phyloP scores from a whole-genome alignment of 768 basidiomycete genomes.

The Termitomyces sp. region DNA sequence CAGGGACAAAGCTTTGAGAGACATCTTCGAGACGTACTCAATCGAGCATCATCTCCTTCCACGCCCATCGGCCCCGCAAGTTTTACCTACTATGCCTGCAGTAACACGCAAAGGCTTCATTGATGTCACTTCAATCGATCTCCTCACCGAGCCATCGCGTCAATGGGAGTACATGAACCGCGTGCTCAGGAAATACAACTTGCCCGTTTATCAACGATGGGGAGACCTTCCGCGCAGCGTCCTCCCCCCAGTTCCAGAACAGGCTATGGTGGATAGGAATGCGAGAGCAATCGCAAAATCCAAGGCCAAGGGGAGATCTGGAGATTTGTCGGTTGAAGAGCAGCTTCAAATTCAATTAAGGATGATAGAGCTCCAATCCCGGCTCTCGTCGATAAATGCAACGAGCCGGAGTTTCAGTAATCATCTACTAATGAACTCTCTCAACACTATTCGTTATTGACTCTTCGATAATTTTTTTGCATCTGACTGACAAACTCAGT shows the following conservation, averaged over 20 bases:
- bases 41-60: slow-evolving; percentile 15
- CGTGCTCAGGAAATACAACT: slow-evolving; percentile 9
- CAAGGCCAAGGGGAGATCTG: neutral
- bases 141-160: slow-evolving; percentile 11
- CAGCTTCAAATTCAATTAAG: neutral
- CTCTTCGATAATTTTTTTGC: no score
- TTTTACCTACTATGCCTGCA: slow-evolving; percentile 10
- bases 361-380: neutral
- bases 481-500: no score
- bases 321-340: neutral
- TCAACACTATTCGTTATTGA: neutral
- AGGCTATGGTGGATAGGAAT: slow-evolving; percentile 2
- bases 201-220: slow-evolving; percentile 12
- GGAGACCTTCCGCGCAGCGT: slow-evolving; percentile 14
- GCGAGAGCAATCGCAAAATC: neutral
- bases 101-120: slow-evolving; percentile 15
- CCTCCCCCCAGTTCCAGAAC: slow-evolving; percentile 7
- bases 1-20: slow-evolving; percentile 10
- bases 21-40: slow-evolving; percentile 9
- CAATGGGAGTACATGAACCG: slow-evolving; percentile 9
- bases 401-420: neutral
- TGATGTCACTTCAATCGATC: slow-evolving; percentile 8
- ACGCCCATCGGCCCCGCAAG: neutral
- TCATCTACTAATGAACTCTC: neutral
- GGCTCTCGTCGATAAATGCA: neutral